These are phyloP conservation scores for Trametes cubensis DNA, from an alignment of 768 basidiomycete species.

Conservation along the genomic window DNA sequence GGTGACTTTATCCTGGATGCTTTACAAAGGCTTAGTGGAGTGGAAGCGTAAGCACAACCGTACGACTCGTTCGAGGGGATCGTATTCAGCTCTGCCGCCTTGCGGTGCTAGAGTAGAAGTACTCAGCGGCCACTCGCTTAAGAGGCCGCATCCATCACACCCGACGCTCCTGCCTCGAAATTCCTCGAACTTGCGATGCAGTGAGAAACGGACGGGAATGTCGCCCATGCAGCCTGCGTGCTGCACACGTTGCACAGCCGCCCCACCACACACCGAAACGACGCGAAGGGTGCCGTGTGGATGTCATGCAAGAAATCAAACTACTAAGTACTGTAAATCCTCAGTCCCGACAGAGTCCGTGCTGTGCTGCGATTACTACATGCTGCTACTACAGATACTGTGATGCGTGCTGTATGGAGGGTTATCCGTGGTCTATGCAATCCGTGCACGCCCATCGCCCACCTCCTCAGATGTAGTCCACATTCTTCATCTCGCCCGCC, in stretches of 20 bases:
- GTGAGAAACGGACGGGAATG: too few species aligned
- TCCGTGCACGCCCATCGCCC: constrained; percentile 3
- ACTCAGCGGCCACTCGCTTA: background rate
- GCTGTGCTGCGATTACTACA: background rate
- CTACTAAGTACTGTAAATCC: background rate
- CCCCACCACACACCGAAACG: background rate
- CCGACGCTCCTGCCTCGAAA: background rate
- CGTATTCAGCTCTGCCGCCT: background rate
- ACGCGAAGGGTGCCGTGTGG: too few species aligned
- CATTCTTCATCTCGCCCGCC: constrained; percentile 82
- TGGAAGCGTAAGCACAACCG: background rate
- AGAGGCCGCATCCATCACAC: background rate
- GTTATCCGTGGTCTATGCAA: background rate
- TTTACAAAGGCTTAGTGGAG: constrained; percentile 2
- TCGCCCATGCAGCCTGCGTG: background rate
- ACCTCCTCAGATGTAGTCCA: constrained; percentile 42
- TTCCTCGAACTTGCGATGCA: constrained; percentile 1
- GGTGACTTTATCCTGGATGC: background rate
- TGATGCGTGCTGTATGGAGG: background rate
- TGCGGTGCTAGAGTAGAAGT: background rate
- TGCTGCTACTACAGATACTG: background rate
- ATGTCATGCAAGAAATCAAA: too few species aligned
- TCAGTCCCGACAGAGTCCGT: background rate
- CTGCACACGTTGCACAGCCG: background rate
- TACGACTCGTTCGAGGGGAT: background rate